Evolutionary conservation across 2,329 filamentous ascomycete species (phyloP).

Genomic region (Trichoderma harzianum): DNA sequence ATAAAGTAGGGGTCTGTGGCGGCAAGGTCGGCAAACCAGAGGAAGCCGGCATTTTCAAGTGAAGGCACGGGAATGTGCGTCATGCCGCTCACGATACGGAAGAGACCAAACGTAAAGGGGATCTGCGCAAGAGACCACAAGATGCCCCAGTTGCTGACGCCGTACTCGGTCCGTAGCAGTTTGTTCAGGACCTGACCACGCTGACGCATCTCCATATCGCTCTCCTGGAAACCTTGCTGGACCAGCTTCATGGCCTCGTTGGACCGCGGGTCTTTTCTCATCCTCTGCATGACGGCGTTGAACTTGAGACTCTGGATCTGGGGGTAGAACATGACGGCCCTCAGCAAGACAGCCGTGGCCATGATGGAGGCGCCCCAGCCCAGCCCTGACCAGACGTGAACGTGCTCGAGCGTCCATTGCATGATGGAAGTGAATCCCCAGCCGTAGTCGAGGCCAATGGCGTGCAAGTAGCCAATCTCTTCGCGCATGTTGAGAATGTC

Average conservation of each 20-base stretch:
- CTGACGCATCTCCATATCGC: conserved; percentile 45
- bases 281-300: conserved; percentile 56
- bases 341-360: conserved; percentile 61
- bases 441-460: conserved; percentile 83
- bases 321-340: conserved; percentile 63
- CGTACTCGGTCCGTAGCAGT: conserved; percentile 37
- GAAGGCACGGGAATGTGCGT: conserved; percentile 74
- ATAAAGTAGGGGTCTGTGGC: conserved; percentile 72
- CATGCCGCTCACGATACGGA: conserved; percentile 74
- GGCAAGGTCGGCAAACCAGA: conserved; percentile 80
- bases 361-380: conserved; percentile 82
- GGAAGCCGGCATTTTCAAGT: conserved; percentile 64
- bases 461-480: conserved; percentile 75
- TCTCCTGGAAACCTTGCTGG: conserved; percentile 36
- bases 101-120: conserved; percentile 76
- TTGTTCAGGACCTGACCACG: conserved; percentile 35
- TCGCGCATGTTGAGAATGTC: conserved; percentile 63
- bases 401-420: conserved; percentile 74
- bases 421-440: conserved; percentile 72
- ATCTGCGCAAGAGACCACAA: conserved; percentile 45
- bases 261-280: conserved; percentile 55
- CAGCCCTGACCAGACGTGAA: conserved; percentile 71
- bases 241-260: conserved; percentile 48
- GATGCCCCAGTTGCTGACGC: conserved; percentile 33
- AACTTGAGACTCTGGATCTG: conserved; percentile 38